Evolutionary conservation across 306 rosid species (phyloP), one percentile per base, ranked within the genome.

Genomic region (Corylus avellana): DNA sequence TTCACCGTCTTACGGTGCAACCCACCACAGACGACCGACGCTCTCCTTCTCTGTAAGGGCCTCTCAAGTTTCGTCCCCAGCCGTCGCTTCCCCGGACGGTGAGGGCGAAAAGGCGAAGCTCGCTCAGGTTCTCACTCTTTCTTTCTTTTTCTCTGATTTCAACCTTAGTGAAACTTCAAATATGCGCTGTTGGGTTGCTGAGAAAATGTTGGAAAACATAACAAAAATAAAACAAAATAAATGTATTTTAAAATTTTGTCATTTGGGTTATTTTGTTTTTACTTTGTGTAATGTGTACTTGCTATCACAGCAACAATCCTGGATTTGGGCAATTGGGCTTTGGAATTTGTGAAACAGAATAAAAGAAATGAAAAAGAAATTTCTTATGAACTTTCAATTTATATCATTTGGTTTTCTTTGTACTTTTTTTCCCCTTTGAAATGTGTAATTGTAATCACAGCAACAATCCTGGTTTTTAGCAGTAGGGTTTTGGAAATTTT

Each of bases 91-190:
- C 58, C 74, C 90, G n/a, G 83, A 82, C 61, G 89, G 79, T 14
- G 98, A 91, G 56, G 53, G 89, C 22, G 99, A 96, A 29, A 89
- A 89, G 78, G 92, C 88, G 46, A 91, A 96, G 82, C 91, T 96
- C 71, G 89, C 92, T 47, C 98, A 90, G 98, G 98, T 90, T 79
- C 67, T 47, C 53, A 62, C 53, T 70, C 47, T 44, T 29, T 67
- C 53, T 69, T 58, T 70, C 47, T 44, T 29, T 67, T 53, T 5
- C 42, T 7, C 49, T 16, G n/a, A 25, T 12, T 4, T 18, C 51
- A 68, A 59, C 47, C 51, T 16, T 66, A 2, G 53, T 49, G 2
- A 54, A 64, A 66, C 51, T 75, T 22, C 17, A n/a, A 32, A 17
- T 50, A 66, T 18, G 8, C 4, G 37, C 37, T 22, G 78, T 49